Evolutionary conservation across 139 green algal genomes (phyloP).

Genomic region (Nannochloris sp.): DNA sequence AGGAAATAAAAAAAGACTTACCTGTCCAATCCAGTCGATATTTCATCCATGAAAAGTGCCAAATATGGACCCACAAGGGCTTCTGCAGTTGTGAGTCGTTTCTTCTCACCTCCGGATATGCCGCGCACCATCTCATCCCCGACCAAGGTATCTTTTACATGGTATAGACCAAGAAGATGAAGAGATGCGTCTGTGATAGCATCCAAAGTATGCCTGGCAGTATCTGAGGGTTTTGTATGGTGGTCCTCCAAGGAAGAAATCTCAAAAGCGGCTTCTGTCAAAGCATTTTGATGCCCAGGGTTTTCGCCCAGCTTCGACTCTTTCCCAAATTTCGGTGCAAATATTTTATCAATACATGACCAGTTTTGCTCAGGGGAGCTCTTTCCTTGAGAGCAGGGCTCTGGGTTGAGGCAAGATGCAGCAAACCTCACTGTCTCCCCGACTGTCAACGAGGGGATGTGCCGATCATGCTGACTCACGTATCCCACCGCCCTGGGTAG

Average conservation of each 20-base stretch:
- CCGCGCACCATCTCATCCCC: constrained; percentile 35
- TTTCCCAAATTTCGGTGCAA: no score
- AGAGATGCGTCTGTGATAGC: constrained; percentile 1
- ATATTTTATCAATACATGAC: no score
- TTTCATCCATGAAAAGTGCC: constrained; percentile 35
- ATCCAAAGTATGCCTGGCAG: no score
- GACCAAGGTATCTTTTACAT: constrained; percentile 17
- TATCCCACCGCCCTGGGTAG: constrained; percentile 40
- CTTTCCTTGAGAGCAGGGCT: no score
- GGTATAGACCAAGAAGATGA: constrained; percentile 14
- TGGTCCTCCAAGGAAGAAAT: no score
- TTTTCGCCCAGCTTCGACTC: no score
- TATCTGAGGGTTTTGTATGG: no score
- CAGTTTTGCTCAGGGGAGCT: no score
- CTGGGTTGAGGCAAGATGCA: no score
- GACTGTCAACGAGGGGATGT: constrained; percentile 62
- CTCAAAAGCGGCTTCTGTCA: no score
- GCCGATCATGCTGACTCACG: constrained; percentile 54
- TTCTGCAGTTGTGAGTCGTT: constrained; percentile 60
- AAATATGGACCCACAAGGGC: constrained; percentile 41
- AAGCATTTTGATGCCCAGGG: no score
- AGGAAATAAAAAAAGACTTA: no score
- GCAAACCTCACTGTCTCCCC: constrained; percentile 69
- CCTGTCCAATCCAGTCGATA: constrained; percentile 44
- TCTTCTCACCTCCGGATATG: constrained; percentile 54